These are phyloP conservation scores for Sisymbrium altissimum DNA, from an alignment of 345 rosid genomes.

Conservation along the genomic window DNA sequence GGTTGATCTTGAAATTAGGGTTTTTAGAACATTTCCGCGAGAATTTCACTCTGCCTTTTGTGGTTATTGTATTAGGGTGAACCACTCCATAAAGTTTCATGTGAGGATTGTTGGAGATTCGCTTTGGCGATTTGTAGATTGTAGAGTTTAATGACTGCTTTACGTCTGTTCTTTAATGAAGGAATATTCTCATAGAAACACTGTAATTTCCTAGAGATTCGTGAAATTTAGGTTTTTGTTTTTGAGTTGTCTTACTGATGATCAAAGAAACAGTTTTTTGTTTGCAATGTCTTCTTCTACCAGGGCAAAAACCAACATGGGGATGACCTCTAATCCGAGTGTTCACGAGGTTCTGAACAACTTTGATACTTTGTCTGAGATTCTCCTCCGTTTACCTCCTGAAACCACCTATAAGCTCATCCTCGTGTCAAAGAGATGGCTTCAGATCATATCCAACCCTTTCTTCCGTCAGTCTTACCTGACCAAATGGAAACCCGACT, in stretches of 20 bases:
- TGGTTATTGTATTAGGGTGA: not conserved
- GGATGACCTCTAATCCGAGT: slow-evolving; percentile 19
- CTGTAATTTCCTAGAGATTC: not conserved
- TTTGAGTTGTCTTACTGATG: slow-evolving; percentile 9
- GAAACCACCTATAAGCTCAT: slow-evolving; percentile 40
- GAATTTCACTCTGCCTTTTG: not conserved
- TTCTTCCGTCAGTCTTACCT: slow-evolving; percentile 44
- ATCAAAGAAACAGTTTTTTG: slow-evolving; percentile 14
- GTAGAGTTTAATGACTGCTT: not conserved
- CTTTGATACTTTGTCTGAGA: slow-evolving; percentile 49
- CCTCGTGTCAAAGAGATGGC: slow-evolving; percentile 60
- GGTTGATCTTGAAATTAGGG: not conserved
- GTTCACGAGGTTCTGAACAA: slow-evolving; percentile 40
- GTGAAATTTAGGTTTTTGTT: too few species aligned
- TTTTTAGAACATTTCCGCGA: not conserved
- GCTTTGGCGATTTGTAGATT: not conserved
- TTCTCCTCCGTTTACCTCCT: slow-evolving; percentile 51
- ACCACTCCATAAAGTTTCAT: not conserved
- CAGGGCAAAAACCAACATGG: slow-evolving; percentile 14
- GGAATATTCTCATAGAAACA: not conserved
- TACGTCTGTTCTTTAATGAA: not conserved
- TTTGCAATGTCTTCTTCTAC: slow-evolving; percentile 15
- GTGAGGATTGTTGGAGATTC: not conserved
- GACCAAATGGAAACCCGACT: slow-evolving; percentile 42
- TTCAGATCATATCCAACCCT: slow-evolving; percentile 44